Evolutionary conservation across 495 filamentous ascomycete species (phyloP).

Genomic region (Bathelium albidoporum): DNA sequence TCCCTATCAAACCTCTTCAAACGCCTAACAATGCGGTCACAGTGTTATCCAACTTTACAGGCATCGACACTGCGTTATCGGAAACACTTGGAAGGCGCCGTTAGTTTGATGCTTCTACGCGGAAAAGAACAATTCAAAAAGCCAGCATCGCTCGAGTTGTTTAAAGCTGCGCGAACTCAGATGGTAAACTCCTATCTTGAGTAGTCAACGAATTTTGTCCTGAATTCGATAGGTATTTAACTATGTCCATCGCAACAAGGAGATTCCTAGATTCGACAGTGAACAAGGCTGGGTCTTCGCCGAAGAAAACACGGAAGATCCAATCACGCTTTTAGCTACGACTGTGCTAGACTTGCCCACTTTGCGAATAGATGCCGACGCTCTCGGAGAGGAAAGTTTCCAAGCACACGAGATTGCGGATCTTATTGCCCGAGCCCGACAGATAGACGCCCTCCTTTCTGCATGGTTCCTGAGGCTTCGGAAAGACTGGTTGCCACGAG

Average conservation of each 20-base stretch:
- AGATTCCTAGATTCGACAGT: background rate
- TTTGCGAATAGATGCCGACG: background rate
- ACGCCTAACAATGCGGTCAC: background rate
- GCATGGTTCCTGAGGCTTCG: background rate
- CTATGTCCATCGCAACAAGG: background rate
- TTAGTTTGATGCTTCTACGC: background rate
- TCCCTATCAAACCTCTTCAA: no score
- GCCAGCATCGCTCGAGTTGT: background rate
- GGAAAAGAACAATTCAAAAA: background rate
- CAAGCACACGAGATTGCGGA: background rate
- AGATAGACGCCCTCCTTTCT: background rate
- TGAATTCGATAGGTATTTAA: background rate
- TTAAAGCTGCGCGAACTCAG: background rate
- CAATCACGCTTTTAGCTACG: background rate
- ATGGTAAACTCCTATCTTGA: background rate
- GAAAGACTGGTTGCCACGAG: background rate
- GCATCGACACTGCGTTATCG: background rate
- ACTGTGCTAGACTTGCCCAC: background rate
- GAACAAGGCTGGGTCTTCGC: background rate
- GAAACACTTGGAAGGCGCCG: background rate
- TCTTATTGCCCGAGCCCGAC: background rate
- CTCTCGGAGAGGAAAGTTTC: background rate
- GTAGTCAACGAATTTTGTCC: background rate
- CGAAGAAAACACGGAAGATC: background rate
- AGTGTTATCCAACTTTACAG: background rate